phyloP scores from a whole-genome alignment of 2,329 filamentous ascomycete species.

The Parastagonospora nodorum region DNA sequence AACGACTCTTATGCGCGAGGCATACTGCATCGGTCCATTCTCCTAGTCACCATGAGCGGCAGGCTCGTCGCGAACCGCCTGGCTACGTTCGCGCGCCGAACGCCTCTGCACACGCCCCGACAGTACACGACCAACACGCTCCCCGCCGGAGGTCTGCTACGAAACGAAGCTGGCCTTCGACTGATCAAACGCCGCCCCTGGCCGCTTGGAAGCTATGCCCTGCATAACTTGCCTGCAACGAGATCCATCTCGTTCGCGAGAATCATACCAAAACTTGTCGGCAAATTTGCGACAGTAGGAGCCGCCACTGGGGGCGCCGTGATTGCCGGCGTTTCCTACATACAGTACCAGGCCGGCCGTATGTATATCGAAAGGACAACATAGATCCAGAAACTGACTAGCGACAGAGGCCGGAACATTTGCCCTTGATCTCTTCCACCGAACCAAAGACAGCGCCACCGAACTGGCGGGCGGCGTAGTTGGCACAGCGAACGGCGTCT shows the following conservation, averaged over 20 bases:
- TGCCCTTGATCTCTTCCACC: constrained; percentile 74
- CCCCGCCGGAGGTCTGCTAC: constrained; percentile 46
- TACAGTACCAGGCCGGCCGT: constrained; percentile 95
- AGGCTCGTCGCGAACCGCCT: constrained; percentile 77
- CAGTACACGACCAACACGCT: constrained; percentile 45
- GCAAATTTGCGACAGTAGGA: constrained; percentile 86
- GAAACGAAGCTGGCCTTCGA: constrained; percentile 42
- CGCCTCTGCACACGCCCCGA: constrained; percentile 64
- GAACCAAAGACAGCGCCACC: constrained; percentile 72
- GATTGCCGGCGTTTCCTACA: constrained; percentile 84
- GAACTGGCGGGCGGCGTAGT: constrained; percentile 72
- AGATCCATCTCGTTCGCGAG: constrained; percentile 70
- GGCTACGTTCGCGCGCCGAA: constrained; percentile 68
- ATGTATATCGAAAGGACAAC: constrained; percentile 47
- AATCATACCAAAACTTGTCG: constrained; percentile 79
- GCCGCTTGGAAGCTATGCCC: constrained; percentile 76
- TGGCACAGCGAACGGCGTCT: constrained; percentile 73
- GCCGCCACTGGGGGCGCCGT: constrained; percentile 90
- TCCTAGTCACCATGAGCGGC: constrained; percentile 63
- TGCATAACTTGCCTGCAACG: constrained; percentile 76
- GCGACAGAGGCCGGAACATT: constrained; percentile 73
- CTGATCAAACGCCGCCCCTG: constrained; percentile 64
- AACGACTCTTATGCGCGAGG: constrained; percentile 20
- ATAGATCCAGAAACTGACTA: constrained; percentile 44
- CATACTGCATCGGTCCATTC: constrained; percentile 9